These are phyloP conservation scores for Arabidopsis suecica DNA, from an alignment of 345 rosid genomes.

Conservation along the genomic window DNA sequence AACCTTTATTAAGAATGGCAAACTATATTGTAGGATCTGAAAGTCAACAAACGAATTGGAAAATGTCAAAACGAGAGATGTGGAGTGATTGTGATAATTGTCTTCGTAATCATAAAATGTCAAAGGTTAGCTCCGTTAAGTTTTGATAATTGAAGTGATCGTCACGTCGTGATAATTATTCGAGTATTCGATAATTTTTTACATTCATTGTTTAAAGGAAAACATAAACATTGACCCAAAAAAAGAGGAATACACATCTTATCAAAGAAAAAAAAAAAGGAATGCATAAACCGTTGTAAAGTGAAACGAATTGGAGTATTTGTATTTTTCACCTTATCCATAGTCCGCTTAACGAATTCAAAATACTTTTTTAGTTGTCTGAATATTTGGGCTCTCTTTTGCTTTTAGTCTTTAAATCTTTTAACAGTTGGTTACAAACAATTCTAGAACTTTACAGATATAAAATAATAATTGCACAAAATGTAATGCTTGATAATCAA, in stretches of 20 bases:
- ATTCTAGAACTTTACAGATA: slow-evolving; percentile 17
- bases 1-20: slow-evolving; percentile 1
- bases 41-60: slow-evolving; percentile 29
- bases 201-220: background rate
- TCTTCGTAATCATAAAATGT: slow-evolving; percentile 34
- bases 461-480: background rate
- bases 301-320: background rate
- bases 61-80: background rate
- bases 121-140: slow-evolving; percentile 24
- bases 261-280: background rate
- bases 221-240: background rate
- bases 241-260: too few relatives aligned
- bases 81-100: slow-evolving; percentile 19
- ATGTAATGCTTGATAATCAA: too few relatives aligned
- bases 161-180: slow-evolving; percentile 43
- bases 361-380: background rate
- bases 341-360: slow-evolving; percentile 21
- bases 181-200: background rate
- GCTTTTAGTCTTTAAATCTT: slow-evolving; percentile 23
- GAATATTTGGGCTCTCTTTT: slow-evolving; percentile 21
- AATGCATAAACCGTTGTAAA: slow-evolving; percentile 9
- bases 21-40: slow-evolving; percentile 23
- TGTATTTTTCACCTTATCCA: background rate
- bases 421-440: slow-evolving; percentile 27
- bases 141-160: slow-evolving; percentile 33